phyloP scores from a whole-genome alignment of 2,329 filamentous ascomycete genomes.

The Ophiostoma sp. region DNA sequence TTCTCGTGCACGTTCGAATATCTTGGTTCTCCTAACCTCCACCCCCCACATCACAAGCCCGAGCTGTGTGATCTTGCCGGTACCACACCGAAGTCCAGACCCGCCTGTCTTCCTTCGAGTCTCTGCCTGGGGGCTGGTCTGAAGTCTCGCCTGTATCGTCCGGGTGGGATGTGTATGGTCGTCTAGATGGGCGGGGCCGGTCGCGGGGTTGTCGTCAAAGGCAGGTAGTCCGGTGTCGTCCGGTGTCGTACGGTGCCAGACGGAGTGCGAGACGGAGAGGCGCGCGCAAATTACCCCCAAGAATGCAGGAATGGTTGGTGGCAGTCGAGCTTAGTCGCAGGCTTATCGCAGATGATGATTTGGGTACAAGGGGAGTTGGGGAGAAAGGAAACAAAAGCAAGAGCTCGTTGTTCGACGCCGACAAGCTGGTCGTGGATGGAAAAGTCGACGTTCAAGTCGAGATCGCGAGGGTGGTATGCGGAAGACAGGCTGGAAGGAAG shows the following conservation, averaged over 20 bases:
- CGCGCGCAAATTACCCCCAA: too few species aligned
- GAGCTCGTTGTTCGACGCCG: slow-evolving; percentile 6
- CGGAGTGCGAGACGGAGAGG: too few species aligned
- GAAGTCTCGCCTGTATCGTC: too few species aligned
- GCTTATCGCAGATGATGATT: not conserved
- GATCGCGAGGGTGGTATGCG: not conserved
- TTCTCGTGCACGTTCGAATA: not conserved
- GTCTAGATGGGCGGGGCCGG: not conserved
- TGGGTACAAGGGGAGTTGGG: not conserved
- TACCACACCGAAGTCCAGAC: slow-evolving; percentile 21
- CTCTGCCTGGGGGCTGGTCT: not conserved
- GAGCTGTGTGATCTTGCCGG: slow-evolving; percentile 33
- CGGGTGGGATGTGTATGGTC: not conserved
- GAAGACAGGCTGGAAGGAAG: not conserved
- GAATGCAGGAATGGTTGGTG: not conserved
- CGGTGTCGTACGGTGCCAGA: too few species aligned
- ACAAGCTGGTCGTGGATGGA: not conserved
- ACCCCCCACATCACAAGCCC: slow-evolving; percentile 43
- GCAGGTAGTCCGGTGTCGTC: not conserved
- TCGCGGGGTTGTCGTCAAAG: not conserved
- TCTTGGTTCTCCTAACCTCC: slow-evolving; percentile 31
- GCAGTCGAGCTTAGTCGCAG: not conserved
- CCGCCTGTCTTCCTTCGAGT: not conserved
- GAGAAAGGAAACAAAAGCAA: slow-evolving; percentile 1
- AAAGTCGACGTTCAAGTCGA: not conserved